phyloP scores from a whole-genome alignment of 768 basidiomycete genomes.

The Mycena floridula region DNA sequence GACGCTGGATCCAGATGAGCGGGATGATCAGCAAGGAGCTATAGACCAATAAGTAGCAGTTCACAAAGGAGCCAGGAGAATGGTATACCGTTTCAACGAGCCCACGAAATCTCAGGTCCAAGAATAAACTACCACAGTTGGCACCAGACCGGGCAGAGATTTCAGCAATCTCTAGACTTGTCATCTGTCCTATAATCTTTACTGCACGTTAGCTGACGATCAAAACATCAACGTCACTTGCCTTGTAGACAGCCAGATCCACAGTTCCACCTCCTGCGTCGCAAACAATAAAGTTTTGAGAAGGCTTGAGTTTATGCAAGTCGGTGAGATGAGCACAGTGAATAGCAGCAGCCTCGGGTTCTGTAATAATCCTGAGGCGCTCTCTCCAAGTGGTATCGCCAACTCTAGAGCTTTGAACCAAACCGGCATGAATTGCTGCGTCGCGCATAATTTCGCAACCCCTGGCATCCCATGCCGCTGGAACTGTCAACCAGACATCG shows the following conservation, averaged over 20 bases:
- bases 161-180: slow-evolving; percentile 86
- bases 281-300: slow-evolving; percentile 87
- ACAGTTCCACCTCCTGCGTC: slow-evolving; percentile 87
- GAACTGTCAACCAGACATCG: slow-evolving; percentile 82
- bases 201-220: slow-evolving; percentile 10
- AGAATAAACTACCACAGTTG: slow-evolving; percentile 82
- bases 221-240: slow-evolving; percentile 10
- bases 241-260: slow-evolving; percentile 54
- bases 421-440: slow-evolving; percentile 73
- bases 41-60: slow-evolving; percentile 3
- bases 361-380: slow-evolving; percentile 41
- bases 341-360: slow-evolving; percentile 84
- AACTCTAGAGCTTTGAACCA: slow-evolving; percentile 66
- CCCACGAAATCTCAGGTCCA: slow-evolving; percentile 81
- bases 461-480: slow-evolving; percentile 86
- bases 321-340: slow-evolving; percentile 81
- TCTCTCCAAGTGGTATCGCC: slow-evolving; percentile 76
- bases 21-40: slow-evolving; percentile 75
- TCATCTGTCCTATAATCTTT: slow-evolving; percentile 72
- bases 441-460: slow-evolving; percentile 84
- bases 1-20: slow-evolving; percentile 78
- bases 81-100: slow-evolving; percentile 51
- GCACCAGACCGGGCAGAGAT: slow-evolving; percentile 84
- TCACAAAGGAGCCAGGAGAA: not conserved
- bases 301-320: slow-evolving; percentile 70